Evolutionary conservation across 164 flowering plant genomes (phyloP).

Genomic region (Piper betle): DNA sequence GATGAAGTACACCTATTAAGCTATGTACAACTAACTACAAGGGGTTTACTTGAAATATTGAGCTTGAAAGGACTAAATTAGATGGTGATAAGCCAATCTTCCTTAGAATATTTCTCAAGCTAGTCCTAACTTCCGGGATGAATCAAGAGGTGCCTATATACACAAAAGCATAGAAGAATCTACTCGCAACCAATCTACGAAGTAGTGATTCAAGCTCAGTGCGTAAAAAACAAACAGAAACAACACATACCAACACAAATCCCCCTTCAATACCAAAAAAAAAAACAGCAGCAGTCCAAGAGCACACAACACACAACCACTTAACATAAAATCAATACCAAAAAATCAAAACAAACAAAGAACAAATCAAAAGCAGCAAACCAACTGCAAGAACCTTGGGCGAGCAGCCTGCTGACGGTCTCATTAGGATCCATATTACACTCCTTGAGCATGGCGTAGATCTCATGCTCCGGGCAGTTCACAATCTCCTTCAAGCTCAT

Average conservation of each 20-base stretch:
- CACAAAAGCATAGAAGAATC: background rate
- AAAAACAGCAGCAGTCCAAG: too few relatives aligned
- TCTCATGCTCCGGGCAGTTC: slow-evolving; percentile 29
- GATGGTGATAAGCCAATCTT: too few relatives aligned
- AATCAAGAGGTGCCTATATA: background rate
- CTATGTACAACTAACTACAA: background rate
- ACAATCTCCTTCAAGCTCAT: slow-evolving; percentile 91
- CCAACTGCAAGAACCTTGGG: slow-evolving; percentile 49
- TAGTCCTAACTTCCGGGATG: too few relatives aligned
- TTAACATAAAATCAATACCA: background rate
- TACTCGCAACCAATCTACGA: background rate
- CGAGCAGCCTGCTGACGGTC: slow-evolving; percentile 64
- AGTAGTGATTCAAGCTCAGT: background rate
- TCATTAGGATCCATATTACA: slow-evolving; percentile 98
- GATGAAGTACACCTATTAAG: background rate
- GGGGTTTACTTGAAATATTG: background rate
- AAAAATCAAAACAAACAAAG: background rate
- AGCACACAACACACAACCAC: too few relatives aligned
- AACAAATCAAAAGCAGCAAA: background rate
- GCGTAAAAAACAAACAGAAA: background rate
- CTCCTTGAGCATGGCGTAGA: slow-evolving; percentile 33
- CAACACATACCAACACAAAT: too few relatives aligned
- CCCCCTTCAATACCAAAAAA: too few relatives aligned
- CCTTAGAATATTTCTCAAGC: too few relatives aligned
- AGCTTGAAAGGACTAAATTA: too few relatives aligned